Base-by-base conservation (phyloP, 768 basidiomycete species). In the Termitomyces sp. region DNA sequence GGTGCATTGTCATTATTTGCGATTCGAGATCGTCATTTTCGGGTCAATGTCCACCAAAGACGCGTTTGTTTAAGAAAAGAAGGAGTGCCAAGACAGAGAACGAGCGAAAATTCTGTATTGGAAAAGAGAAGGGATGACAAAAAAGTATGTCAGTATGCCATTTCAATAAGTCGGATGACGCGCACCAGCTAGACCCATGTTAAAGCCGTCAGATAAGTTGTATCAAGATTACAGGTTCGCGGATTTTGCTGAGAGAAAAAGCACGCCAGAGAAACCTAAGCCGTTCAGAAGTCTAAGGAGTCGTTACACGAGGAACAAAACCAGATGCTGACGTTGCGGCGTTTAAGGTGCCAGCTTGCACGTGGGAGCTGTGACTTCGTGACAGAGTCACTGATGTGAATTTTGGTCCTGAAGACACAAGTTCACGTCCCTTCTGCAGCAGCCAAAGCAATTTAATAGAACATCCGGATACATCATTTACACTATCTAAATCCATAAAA, bases 161-260 rank as follows among this genome's bases (percentile, higher is more conserved):
- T 63, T 63, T 53, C 42, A 45, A n/a, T 48, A 16, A 45, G 24
- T 30, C n/a, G 27, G 27, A 61, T 58, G 49, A 59, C 37, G 72
- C 75, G 65, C 60, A 78, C 77, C 77, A 66, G 75, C 75, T 63
- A 76, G 74, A 58, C 75, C 72, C 77, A 78, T 78, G 55, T 67
- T 68, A 62, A 65, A 61, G 50, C 64, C 65, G 62, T 67, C 31
- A 61, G 57, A 58, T 55, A 55, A 61, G 54, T 67, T 57, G 47
- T 53, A 22, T 59, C 37, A 45, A 54, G 33, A 58, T 42, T 20
- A 58, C 45, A 53, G 57, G 20, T 49, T 56, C 41, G 57, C 58
- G 57, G 22, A 37, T 36, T 50, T 13, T 58, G 57, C 18, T 36
- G 39, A 34, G 31, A n/a, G 45, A 22, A 13, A 27, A 18, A 57